A percentile compares a stretch with the other conserved stretches of the same genome.
These are phyloP conservation scores for Talaromyces sp. DNA, from an alignment of 2,329 filamentous ascomycete species.

Conservation along the genomic window DNA sequence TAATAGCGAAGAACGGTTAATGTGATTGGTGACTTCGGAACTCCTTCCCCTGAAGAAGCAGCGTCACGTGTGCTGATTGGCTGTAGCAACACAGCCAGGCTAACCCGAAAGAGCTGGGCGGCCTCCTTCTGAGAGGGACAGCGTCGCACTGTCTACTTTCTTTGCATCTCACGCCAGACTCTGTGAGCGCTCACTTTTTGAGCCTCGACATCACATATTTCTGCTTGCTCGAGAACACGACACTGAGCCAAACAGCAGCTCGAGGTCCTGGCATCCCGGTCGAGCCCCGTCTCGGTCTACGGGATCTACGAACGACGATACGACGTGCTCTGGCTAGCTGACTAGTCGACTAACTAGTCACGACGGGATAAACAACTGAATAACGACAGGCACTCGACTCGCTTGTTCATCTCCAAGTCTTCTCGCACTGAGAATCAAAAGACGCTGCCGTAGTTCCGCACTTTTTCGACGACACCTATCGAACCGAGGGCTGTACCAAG, in stretches of 20 bases:
- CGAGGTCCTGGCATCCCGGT: not conserved
- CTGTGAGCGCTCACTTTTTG: not conserved
- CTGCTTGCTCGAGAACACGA: not conserved
- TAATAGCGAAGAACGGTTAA: not conserved
- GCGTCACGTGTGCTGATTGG: constrained; percentile 5
- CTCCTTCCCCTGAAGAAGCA: constrained; percentile 12
- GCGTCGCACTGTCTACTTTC: constrained; percentile 12
- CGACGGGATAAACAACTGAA: not conserved
- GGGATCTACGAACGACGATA: constrained; percentile 1
- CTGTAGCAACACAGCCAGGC: not conserved
- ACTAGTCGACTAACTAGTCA: constrained; percentile 1
- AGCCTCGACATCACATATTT: not conserved
- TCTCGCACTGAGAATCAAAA: not conserved
- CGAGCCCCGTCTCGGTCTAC: constrained; percentile 2
- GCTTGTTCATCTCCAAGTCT: not conserved
- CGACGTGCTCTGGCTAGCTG: constrained; percentile 5
- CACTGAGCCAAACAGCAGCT: not conserved
- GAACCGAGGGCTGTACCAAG: not conserved
- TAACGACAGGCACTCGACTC: not conserved
- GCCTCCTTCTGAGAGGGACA: constrained; percentile 2
- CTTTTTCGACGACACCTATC: not conserved
- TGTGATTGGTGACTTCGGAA: constrained; percentile 1
- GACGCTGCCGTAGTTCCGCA: not conserved
- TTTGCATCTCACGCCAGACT: not conserved
- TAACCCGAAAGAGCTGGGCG: constrained; percentile 8